Percentiles rank a stretch among this genome's conserved stretches.
Evolutionary conservation across 805 yeast genomes (phyloP).

Genomic region (Candida qinlingensis): DNA sequence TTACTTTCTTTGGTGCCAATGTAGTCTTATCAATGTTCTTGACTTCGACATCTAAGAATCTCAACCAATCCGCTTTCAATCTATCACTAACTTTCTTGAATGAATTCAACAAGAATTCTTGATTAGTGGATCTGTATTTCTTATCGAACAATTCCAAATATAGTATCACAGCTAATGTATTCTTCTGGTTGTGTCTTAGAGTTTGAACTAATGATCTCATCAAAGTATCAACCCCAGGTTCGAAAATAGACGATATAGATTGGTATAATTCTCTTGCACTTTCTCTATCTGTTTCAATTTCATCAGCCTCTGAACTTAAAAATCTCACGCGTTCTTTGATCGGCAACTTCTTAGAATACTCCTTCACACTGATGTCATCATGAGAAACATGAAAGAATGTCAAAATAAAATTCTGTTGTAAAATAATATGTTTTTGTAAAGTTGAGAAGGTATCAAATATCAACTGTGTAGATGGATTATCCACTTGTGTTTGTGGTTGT

Average conservation of each 20-base stretch:
- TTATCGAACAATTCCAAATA: conserved; percentile 36
- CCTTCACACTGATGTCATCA: conserved; percentile 27
- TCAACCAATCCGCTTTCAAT: conserved; percentile 51
- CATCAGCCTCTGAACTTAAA: conserved; percentile 30
- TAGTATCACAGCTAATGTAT: conserved; percentile 37
- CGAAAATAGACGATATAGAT: conserved; percentile 43
- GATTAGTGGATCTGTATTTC: conserved; percentile 44
- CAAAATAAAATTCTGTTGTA: conserved; percentile 36
- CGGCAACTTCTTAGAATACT: conserved; percentile 28
- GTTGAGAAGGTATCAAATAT: conserved; percentile 25
- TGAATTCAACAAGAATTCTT: conserved; percentile 54
- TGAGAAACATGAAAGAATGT: conserved; percentile 37
- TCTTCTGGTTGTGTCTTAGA: conserved; percentile 34
- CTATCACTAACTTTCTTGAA: conserved; percentile 48
- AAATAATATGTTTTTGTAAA: conserved; percentile 30
- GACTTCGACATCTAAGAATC: conserved; percentile 51
- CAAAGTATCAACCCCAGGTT: conserved; percentile 27
- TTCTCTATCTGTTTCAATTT: conserved; percentile 39
- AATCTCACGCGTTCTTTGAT: conserved; percentile 27
- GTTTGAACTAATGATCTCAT: conserved; percentile 27
- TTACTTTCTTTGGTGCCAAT: conserved; percentile 30
- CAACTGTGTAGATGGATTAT: conserved; percentile 4
- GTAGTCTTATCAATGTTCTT: conserved; percentile 35
- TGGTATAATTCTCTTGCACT: conserved; percentile 43
- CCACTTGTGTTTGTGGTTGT: neutral